phyloP scores from a whole-genome alignment of 2,329 filamentous ascomycete species.

The Pseudocercospora musae region DNA sequence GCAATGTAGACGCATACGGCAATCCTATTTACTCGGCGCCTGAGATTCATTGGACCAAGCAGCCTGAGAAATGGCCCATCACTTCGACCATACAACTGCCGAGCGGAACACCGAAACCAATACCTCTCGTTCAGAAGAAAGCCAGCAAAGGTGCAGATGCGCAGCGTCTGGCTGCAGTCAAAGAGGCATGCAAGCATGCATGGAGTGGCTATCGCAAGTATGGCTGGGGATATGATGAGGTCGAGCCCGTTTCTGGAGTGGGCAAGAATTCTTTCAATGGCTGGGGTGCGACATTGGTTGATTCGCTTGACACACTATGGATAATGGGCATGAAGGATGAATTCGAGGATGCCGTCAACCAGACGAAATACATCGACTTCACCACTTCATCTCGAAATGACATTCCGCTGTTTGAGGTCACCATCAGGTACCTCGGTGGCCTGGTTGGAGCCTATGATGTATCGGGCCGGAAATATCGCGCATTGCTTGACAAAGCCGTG shows the following conservation, averaged over 20 bases:
- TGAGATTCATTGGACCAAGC: conserved; percentile 65
- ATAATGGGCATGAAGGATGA: conserved; percentile 77
- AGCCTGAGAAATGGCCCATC: conserved; percentile 67
- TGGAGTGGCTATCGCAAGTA: conserved; percentile 79
- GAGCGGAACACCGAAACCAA: conserved; percentile 62
- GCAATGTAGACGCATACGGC: conserved; percentile 4
- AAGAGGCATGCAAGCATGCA: conserved; percentile 69
- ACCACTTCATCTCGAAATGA: conserved; percentile 63
- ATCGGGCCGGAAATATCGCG: conserved; percentile 63
- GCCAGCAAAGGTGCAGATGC: conserved; percentile 63
- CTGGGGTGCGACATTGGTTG: conserved; percentile 85
- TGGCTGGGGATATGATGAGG: conserved; percentile 84
- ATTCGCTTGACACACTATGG: conserved; percentile 79
- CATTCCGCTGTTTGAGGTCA: conserved; percentile 91
- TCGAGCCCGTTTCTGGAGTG: conserved; percentile 66
- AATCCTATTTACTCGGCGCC: conserved; percentile 4
- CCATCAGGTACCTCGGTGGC: conserved; percentile 86
- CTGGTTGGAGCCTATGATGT: conserved; percentile 84
- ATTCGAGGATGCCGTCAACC: conserved; percentile 72
- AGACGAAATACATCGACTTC: conserved; percentile 75
- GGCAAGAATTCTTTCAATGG: conserved; percentile 81
- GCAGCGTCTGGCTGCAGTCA: conserved; percentile 64
- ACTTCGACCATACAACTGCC: conserved; percentile 74
- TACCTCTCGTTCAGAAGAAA: conserved; percentile 72
- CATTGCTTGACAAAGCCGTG: conserved; percentile 72